A percentile compares a stretch with the other conserved stretches of the same genome.
Conservation (phyloP, 805 yeast genomes). For the Yarrowia phangngaensis region DNA sequence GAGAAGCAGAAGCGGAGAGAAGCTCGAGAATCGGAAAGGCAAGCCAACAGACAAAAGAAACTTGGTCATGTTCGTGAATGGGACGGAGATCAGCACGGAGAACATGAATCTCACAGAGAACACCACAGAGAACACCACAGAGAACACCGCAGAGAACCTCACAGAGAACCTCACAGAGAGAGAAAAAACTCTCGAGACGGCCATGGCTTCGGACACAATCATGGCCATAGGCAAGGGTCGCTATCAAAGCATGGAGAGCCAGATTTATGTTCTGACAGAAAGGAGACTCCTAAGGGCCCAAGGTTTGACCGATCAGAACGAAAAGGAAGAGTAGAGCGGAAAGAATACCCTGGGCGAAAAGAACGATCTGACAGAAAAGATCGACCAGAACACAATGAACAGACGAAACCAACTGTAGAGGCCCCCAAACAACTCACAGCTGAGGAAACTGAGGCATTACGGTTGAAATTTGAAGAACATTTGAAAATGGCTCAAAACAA, state of each 20-base stretch:
- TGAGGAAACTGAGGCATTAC: conserved; percentile 11
- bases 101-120: background rate
- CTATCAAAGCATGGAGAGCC: no score
- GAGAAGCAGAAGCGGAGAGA: conserved; percentile 15
- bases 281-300: no score
- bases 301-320: no score
- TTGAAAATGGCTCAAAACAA: conserved; percentile 5
- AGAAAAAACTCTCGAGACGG: conserved; percentile 14
- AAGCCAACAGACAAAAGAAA: conserved; percentile 17
- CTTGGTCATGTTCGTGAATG: conserved; percentile 7
- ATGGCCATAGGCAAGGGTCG: no score
- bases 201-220: conserved; percentile 2
- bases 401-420: no score
- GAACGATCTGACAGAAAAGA: no score
- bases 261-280: no score
- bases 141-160: background rate
- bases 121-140: background rate
- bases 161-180: background rate
- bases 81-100: conserved; percentile 4
- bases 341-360: no score
- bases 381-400: conserved; percentile 11
- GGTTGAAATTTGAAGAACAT: conserved; percentile 10
- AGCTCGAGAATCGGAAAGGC: background rate
- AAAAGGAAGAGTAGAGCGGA: no score
- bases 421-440: background rate